Base-by-base conservation (phyloP, 768 basidiomycete species). In the Leccinum variicolor region DNA sequence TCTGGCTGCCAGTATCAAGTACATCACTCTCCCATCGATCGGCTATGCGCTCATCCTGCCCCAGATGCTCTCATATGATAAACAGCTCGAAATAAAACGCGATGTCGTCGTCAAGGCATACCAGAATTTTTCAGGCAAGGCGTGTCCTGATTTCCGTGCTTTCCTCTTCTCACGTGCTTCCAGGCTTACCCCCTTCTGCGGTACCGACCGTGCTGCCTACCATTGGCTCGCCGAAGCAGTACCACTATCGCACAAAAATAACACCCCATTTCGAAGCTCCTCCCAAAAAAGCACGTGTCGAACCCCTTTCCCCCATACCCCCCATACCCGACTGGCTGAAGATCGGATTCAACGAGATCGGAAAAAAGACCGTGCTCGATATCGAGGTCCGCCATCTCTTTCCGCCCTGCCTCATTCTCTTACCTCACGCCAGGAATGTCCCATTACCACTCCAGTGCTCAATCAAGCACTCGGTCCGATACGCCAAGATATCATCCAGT, bases 1-100 rank as follows among this genome's bases (percentile, higher is more conserved):
- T 91, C 84, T 1, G 96, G 96, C 2, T 99, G 96, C 69, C 96
- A 98, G 72, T 93, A 94, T 69, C 94, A 97, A 77, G 92, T 89
- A 41, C 15, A 75, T 64, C 53, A 13, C 17, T 25, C 31, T 17
- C 23, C 7, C 17, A 13, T 17, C 8, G 4, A 19, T 39, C n/a
- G 43, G 6, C 21, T 25, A 5, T 19, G 34, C 43, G 26, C 57
- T 53, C 29, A 55, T 11, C 26, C 1, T n/a, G 7, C 13, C 28
- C 4, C 57, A 94, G 85, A 93, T 92, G 87, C 77, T 98, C 1
- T 85, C 94, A 0, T 97, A 96, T 64, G 84, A 88, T 26, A 84
- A 79, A 3, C 97, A 98, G 65, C 82, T 98, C 19, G 81, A 85
- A 11, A 77, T 96, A 56, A 99, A 99, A 70, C 83, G 86, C n/a